phyloP scores from a whole-genome alignment of 1,139 yeast genomes.

The Lodderomyces pseudojiufengensis region DNA sequence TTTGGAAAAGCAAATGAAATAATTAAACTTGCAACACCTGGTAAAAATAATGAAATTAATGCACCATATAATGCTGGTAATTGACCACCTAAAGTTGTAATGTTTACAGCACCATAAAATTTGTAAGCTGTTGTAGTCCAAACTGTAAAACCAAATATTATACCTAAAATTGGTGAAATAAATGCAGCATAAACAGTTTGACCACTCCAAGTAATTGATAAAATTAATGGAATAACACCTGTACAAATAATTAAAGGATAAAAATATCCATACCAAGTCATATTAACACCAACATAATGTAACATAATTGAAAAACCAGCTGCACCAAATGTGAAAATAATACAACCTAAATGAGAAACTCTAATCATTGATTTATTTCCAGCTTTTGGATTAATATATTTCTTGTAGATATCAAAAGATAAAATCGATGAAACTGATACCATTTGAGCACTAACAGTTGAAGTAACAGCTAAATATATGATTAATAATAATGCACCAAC shows the following conservation, averaged over 20 bases:
- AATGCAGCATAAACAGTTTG: constrained; percentile 28
- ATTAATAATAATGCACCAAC: constrained; percentile 27
- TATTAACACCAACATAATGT: constrained; percentile 28
- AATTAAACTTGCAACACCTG: constrained; percentile 25
- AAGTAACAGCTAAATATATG: constrained; percentile 30
- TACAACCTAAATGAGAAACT: constrained; percentile 27
- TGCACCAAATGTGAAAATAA: constrained; percentile 26
- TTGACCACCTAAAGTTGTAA: constrained; percentile 26
- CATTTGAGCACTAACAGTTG: constrained; percentile 31
- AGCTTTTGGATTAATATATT: constrained; percentile 25
- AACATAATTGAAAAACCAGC: constrained; percentile 30
- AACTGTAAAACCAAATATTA: constrained; percentile 20
- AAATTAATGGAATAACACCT: constrained; percentile 32
- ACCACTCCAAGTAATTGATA: constrained; percentile 31
- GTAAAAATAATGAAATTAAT: constrained; percentile 29
- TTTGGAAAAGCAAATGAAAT: constrained; percentile 26
- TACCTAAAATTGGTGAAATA: constrained; percentile 24
- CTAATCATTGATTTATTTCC: constrained; percentile 24
- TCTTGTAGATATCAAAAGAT: constrained; percentile 30
- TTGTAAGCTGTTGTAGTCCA: constrained; percentile 27
- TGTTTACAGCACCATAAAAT: constrained; percentile 22
- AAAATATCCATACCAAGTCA: constrained; percentile 37
- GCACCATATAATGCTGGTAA: constrained; percentile 32
- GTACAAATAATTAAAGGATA: constrained; percentile 34
- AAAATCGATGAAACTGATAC: constrained; percentile 29